Base-by-base conservation (phyloP, 228 moss, liverwort and hornwort species). In the Sphagnum magellanicum region DNA sequence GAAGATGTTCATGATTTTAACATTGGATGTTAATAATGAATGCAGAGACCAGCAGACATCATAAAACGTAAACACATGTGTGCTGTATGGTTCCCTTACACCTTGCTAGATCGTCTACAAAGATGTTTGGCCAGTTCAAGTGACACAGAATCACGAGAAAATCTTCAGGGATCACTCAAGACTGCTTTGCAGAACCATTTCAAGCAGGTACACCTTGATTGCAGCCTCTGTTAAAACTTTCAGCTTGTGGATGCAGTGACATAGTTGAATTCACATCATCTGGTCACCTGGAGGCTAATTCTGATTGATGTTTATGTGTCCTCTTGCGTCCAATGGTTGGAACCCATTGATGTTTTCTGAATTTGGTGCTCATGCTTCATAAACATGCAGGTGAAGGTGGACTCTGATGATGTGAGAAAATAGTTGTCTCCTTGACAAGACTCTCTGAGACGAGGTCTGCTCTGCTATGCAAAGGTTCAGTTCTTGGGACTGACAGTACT, bases 21-120 rank as follows among this genome's bases (percentile, higher is more conserved):
- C 55, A 55, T 55, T 55, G 55, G 12, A 12, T 55, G 55, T 12
- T 8, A 55, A 8, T 12, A 51, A 59, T 79, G 71, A 55, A 71
- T 81, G 80, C 86, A 91, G 74, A 87, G 89, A 49, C 90, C 98
- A 65, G 84, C 87, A 74, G 98, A 94, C 79, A 83, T 93, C 6
- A 86, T 92, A n/a, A 98, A 91, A 75, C 87, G 98, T 67, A 98
- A 94, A 83, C 98, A 84, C 71, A 79, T 90, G 61, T 91, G 90
- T 74, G 90, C 91, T 17, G 94, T 93, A 51, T 98, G 98, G 98
- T 98, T 98, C 66, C 98, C 98, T 1, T 98, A 98, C 65, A 93
- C 90, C 4, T 70, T 94, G 68, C 73, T 93, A 4, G 98, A 93
- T 79, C 83, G 86, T 72, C 74, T 98, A 64, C 77, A 90, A 67